These are phyloP conservation scores for Polychaeton citri DNA, from an alignment of 2,329 filamentous ascomycete species.

Conservation along the genomic window DNA sequence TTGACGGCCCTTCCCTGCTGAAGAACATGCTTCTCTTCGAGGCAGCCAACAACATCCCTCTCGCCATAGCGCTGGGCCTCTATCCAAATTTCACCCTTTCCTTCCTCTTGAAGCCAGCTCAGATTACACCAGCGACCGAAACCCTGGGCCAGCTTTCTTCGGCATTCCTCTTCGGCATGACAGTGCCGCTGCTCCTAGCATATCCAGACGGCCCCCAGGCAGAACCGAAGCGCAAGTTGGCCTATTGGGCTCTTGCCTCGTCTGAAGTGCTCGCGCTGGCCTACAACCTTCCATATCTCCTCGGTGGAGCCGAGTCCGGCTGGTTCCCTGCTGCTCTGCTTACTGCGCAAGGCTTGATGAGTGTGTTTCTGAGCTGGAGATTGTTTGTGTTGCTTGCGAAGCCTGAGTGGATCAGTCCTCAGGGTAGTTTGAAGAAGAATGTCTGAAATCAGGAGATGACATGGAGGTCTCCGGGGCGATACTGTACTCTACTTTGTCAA, in stretches of 20 bases:
- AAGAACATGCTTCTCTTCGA: slow-evolving; percentile 16
- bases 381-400: slow-evolving; percentile 10
- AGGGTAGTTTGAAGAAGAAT: too few relatives aligned
- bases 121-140: slow-evolving; percentile 12
- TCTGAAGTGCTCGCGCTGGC: too few relatives aligned
- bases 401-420: slow-evolving; percentile 13
- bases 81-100: slow-evolving; percentile 10
- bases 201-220: slow-evolving; percentile 11
- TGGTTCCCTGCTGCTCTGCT: slow-evolving; percentile 9
- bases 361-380: slow-evolving; percentile 6
- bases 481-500: too few relatives aligned
- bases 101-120: slow-evolving; percentile 9
- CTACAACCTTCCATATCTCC: too few relatives aligned
- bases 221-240: slow-evolving; percentile 1
- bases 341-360: slow-evolving; percentile 5
- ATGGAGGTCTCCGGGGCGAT: too few relatives aligned
- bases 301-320: slow-evolving; percentile 9
- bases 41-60: slow-evolving; percentile 11
- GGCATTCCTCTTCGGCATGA: slow-evolving; percentile 11
- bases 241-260: too few relatives aligned
- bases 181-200: slow-evolving; percentile 14
- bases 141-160: slow-evolving; percentile 13
- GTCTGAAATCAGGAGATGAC: too few relatives aligned
- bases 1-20: slow-evolving; percentile 10
- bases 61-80: slow-evolving; percentile 9